A percentile compares a stretch with the other conserved stretches of the same genome.
Evolutionary conservation across 2,329 filamentous ascomycete genomes (phyloP).

Genomic region (Fusarium chaquense): DNA sequence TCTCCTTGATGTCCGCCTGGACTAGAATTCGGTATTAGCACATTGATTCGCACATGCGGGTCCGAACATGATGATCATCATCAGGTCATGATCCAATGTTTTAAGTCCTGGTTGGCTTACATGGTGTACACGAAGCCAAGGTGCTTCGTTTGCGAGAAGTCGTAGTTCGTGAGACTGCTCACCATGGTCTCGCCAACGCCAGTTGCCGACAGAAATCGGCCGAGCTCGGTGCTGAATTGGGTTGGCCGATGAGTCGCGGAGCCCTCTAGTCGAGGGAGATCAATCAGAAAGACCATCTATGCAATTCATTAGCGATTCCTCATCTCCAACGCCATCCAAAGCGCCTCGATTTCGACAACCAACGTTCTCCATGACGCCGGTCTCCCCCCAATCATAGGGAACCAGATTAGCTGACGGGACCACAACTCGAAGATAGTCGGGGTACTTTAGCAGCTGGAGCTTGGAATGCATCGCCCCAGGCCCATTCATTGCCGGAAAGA

Average conservation of each 20-base stretch:
- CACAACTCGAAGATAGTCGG: slow-evolving; percentile 79
- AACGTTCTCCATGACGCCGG: slow-evolving; percentile 86
- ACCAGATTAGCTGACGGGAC: slow-evolving; percentile 90
- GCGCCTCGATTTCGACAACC: slow-evolving; percentile 42
- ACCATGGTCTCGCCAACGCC: slow-evolving; percentile 74
- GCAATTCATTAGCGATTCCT: slow-evolving; percentile 41
- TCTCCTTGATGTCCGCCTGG: slow-evolving; percentile 53
- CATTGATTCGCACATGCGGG: slow-evolving; percentile 13
- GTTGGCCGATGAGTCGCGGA: slow-evolving; percentile 51
- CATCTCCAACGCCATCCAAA: slow-evolving; percentile 25
- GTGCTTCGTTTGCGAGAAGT: slow-evolving; percentile 78
- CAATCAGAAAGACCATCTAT: slow-evolving; percentile 88
- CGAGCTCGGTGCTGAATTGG: slow-evolving; percentile 76
- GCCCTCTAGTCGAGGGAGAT: slow-evolving; percentile 75
- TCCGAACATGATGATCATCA: slow-evolving; percentile 11
- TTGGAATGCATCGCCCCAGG: slow-evolving; percentile 92
- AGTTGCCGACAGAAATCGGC: slow-evolving; percentile 76
- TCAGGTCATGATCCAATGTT: slow-evolving; percentile 8
- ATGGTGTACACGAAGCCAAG: slow-evolving; percentile 89
- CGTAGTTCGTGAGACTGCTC: slow-evolving; percentile 78
- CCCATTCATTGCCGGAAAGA: slow-evolving; percentile 85
- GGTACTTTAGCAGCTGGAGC: slow-evolving; percentile 87
- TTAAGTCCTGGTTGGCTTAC: slow-evolving; percentile 59
- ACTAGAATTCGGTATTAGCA: slow-evolving; percentile 44
- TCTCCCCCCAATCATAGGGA: slow-evolving; percentile 90